Evolutionary conservation across 2,329 filamentous ascomycete species (phyloP), one percentile per base, ranked within the genome.

Genomic region (Exutisphaerella laricina): DNA sequence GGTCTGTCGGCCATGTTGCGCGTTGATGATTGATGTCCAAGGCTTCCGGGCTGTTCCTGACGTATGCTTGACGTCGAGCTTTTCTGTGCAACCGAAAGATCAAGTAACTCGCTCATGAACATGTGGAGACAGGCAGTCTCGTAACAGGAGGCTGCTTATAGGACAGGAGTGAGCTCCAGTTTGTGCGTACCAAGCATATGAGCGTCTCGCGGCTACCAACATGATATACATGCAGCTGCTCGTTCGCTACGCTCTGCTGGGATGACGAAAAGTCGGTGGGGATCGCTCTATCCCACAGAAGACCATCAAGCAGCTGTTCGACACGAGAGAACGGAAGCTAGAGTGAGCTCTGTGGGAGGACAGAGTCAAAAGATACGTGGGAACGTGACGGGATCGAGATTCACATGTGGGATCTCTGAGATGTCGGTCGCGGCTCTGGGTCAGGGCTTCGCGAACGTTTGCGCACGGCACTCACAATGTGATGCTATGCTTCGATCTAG

Each of bases 221-320:
- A 26, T 47, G 49, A 48, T 48, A 47, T 44, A 44, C 39, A 48
- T 37, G 42, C 45, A 42, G 37, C 35, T 43, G 28, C 34, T 40
- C 33, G 43, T 44, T 39, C 34, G 28, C 44, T 48, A 45, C 48
- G 35, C 35, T 46, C 28, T 41, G 44, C 50, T 41, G 33, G 46
- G 48, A 55, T 55, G 53, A 55, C 53, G 50, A 43, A 46, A 50
- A 43, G n/a, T 37, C 41, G 41, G 50, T 47, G 46, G 41, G 36
- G 41, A 43, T 41, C 38, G 39, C 35, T 45, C 40, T 44, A 49
- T 51, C 44, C 50, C 50, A 46, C 48, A 37, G 39, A 20, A 52
- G 45, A 38, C 40, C 43, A 41, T 44, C 43, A 40, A 40, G 49
- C 49, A 49, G 33, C 26, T 38, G 37, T 41, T 38, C 39, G 33